Evolutionary conservation across 2,329 filamentous ascomycete genomes (phyloP), one percentile per base, ranked within the genome.

Genomic region (Colletotrichum somersetense): DNA sequence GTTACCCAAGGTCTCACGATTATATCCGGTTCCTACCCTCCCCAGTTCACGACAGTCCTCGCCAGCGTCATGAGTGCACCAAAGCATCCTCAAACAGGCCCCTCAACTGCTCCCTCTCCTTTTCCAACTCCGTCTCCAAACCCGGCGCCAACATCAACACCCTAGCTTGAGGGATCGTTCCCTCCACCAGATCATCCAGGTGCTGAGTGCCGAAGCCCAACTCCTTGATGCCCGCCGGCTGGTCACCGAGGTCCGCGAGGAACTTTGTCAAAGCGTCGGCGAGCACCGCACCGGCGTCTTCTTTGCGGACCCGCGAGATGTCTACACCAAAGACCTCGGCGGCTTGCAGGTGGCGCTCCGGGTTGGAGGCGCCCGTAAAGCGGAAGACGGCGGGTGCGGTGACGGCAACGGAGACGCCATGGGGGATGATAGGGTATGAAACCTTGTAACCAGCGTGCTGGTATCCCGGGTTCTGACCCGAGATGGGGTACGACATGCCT

Each of bases 401-500:
- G 8, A 98, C 96, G 3, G 95, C 96, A 1, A 99, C 96, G 1
- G 93, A 96, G 33, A 99, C 96, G 65, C 96, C 96, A 81, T 99
- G 96, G 0, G 96, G 96, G 78, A 99, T 98, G 77, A 99, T 92
- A 12, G 93, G 90, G 40, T 87, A 80, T 0, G 88, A 82, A 62
- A 71, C 67, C 56, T 71, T 63, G 50, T 73, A 73, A 26, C 71
- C 71, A 0, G 93, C 92, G 67, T 73, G 71, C 67, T 66, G 66
- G 44, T 73, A 73, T 56, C 71, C 71, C 0, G 93, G 94, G 80
- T 99, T 99, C 80, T 98, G 95, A 40, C 95, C 94, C 0, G 94
- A 97, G 78, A 99, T 97, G 23, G 96, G 96, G 79, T 99, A 99
- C 33, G 93, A 97, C 96, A 99, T 98, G 80, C 96, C 89, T 91